Conservation (phyloP, 805 yeast species). For the Nakazawaea anatomiae region DNA sequence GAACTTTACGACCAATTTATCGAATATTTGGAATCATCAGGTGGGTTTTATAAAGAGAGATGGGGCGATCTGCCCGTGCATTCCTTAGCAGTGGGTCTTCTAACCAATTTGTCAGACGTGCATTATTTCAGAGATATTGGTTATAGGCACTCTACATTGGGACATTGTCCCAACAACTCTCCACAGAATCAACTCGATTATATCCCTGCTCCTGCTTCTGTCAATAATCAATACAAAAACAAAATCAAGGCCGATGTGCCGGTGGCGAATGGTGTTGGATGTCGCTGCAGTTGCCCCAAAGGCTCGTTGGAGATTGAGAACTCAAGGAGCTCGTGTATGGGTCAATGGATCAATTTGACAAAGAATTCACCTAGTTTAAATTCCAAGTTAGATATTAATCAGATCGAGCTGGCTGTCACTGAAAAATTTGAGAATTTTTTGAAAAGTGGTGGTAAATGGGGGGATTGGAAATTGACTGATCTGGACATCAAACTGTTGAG, state of each 20-base stretch:
- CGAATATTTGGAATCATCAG: slow-evolving; percentile 57
- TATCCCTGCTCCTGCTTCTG: slow-evolving; percentile 15
- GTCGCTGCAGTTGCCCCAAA: slow-evolving; percentile 77
- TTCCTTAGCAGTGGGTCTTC: slow-evolving; percentile 77
- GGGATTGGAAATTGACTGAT: slow-evolving; percentile 20
- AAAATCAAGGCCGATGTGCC: slow-evolving; percentile 14
- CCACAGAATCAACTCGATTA: slow-evolving; percentile 46
- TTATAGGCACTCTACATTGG: slow-evolving; percentile 72
- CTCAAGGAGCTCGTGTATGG: slow-evolving; percentile 43
- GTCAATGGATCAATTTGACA: slow-evolving; percentile 37
- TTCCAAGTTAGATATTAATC: slow-evolving; percentile 21
- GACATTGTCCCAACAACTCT: slow-evolving; percentile 78
- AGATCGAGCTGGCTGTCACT: slow-evolving; percentile 20
- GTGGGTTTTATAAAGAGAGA: slow-evolving; percentile 86
- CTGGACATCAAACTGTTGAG: slow-evolving; percentile 14
- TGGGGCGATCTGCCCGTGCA: slow-evolving; percentile 99
- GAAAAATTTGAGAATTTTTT: slow-evolving; percentile 19
- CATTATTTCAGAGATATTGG: slow-evolving; percentile 95
- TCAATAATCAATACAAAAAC: slow-evolving; percentile 25
- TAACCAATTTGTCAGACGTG: slow-evolving; percentile 59
- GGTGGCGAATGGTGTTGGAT: slow-evolving; percentile 61
- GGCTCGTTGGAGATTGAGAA: slow-evolving; percentile 52
- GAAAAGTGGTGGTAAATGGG: slow-evolving; percentile 15
- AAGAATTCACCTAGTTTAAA: slow-evolving; percentile 9
- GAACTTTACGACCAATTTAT: slow-evolving; percentile 63